Evolutionary conservation across 2,329 filamentous ascomycete species (phyloP).

Genomic region (Paecilomyces fulvus): DNA sequence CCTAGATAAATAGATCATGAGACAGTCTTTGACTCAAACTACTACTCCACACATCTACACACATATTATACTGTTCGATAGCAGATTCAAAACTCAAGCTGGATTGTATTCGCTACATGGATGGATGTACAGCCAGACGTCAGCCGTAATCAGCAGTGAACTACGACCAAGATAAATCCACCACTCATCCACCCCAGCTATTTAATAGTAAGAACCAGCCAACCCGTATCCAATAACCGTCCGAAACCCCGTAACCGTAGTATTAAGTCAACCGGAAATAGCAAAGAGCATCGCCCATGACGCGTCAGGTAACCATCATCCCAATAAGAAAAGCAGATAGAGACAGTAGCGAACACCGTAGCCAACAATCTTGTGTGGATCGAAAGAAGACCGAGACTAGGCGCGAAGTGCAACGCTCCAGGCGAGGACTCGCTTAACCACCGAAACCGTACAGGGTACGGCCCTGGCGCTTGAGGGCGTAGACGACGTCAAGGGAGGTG

Average conservation of each 20-base stretch:
- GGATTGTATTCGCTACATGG: background rate
- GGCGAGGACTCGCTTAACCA: background rate
- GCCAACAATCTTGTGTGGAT: background rate
- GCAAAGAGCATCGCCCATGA: background rate
- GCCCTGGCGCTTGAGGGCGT: constrained; percentile 56
- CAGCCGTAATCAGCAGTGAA: background rate
- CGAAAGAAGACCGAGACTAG: background rate
- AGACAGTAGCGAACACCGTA: background rate
- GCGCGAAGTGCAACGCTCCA: background rate
- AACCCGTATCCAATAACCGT: background rate
- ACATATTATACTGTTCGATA: no score
- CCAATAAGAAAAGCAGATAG: background rate
- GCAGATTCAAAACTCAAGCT: background rate
- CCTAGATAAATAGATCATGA: no score
- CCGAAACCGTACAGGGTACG: constrained; percentile 1
- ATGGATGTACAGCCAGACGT: background rate
- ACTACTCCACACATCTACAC: no score
- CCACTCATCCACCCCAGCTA: background rate
- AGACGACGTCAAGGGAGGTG: constrained; percentile 53
- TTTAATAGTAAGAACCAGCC: background rate
- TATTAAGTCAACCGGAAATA: background rate
- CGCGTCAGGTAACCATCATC: background rate
- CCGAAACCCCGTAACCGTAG: background rate
- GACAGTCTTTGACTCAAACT: no score
- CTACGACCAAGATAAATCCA: background rate